Evolutionary conservation across 2,329 filamentous ascomycete species (phyloP).

Genomic region (Pseudocercospora musae): DNA sequence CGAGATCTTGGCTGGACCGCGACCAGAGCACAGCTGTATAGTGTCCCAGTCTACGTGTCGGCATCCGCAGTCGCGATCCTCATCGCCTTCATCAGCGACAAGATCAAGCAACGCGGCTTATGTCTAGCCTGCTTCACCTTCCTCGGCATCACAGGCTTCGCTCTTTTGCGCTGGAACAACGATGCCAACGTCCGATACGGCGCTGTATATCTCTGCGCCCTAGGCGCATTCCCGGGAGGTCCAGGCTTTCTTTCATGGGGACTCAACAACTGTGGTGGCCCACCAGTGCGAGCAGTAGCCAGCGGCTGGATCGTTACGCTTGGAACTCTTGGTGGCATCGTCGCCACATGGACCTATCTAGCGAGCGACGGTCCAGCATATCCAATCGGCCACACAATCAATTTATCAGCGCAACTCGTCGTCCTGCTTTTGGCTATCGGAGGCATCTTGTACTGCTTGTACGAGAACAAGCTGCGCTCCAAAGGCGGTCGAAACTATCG

Average conservation of each 20-base stretch:
- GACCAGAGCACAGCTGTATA: slow-evolving; percentile 45
- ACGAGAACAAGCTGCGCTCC: slow-evolving; percentile 52
- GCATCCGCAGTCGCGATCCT: slow-evolving; percentile 23
- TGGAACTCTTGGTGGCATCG: slow-evolving; percentile 56
- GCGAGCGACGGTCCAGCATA: slow-evolving; percentile 47
- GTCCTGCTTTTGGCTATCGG: slow-evolving; percentile 46
- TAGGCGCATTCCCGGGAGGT: slow-evolving; percentile 56
- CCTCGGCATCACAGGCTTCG: slow-evolving; percentile 34
- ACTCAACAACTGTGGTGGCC: slow-evolving; percentile 58
- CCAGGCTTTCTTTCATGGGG: slow-evolving; percentile 59
- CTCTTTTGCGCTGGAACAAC: slow-evolving; percentile 30
- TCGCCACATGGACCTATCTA: slow-evolving; percentile 58
- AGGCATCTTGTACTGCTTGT: slow-evolving; percentile 53
- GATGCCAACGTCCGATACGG: slow-evolving; percentile 34
- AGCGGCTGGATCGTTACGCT: slow-evolving; percentile 55
- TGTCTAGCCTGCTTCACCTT: slow-evolving; percentile 24
- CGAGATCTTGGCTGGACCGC: slow-evolving; percentile 61
- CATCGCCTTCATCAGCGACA: slow-evolving; percentile 27
- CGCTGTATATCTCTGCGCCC: slow-evolving; percentile 37
- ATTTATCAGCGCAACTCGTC: slow-evolving; percentile 50
- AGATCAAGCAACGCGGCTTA: slow-evolving; percentile 21
- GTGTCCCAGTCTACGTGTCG: slow-evolving; percentile 42
- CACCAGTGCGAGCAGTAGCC: slow-evolving; percentile 55
- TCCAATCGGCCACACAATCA: slow-evolving; percentile 55
- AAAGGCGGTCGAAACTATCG: slow-evolving; percentile 50